These are phyloP conservation scores for Metarhizium rileyi DNA, from an alignment of 2,329 filamentous ascomycete species.

Conservation along the genomic window DNA sequence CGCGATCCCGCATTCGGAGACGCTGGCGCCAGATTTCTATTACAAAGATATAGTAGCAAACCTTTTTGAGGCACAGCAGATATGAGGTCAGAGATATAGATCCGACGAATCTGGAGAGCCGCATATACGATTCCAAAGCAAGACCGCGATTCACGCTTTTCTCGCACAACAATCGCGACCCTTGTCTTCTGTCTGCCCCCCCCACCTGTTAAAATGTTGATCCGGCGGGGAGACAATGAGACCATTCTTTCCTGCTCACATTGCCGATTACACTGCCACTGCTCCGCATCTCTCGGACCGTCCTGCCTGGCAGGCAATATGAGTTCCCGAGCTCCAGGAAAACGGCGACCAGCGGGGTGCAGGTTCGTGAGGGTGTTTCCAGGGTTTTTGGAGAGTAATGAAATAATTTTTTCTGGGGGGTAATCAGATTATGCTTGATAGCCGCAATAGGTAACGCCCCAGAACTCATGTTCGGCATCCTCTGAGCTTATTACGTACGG, in stretches of 20 bases:
- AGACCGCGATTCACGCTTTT: not conserved
- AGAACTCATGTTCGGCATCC: not conserved
- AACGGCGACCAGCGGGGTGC: not conserved
- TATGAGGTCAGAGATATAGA: conserved; percentile 16
- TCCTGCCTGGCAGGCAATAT: not conserved
- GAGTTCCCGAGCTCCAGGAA: not conserved
- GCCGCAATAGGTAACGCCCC: conserved; percentile 4
- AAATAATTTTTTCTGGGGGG: conserved; percentile 5
- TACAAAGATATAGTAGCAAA: conserved; percentile 27
- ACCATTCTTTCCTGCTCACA: not conserved
- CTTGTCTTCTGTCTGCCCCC: not conserved
- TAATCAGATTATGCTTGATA: conserved; percentile 9
- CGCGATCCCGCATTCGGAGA: conserved; percentile 16
- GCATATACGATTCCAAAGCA: conserved; percentile 6
- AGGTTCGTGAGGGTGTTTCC: conserved; percentile 6
- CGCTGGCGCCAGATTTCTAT: conserved; percentile 22
- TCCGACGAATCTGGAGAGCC: conserved; percentile 13
- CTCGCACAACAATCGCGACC: not conserved
- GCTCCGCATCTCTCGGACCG: not conserved
- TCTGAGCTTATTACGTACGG: conserved; percentile 11
- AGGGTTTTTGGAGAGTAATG: conserved; percentile 6
- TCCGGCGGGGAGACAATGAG: not conserved
- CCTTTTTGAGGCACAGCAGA: conserved; percentile 9
- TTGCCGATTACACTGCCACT: not conserved
- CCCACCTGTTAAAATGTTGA: not conserved